These are phyloP conservation scores for Blastocystis hominis DNA, from an alignment of 352 stramenopile species.

Conservation along the genomic window DNA sequence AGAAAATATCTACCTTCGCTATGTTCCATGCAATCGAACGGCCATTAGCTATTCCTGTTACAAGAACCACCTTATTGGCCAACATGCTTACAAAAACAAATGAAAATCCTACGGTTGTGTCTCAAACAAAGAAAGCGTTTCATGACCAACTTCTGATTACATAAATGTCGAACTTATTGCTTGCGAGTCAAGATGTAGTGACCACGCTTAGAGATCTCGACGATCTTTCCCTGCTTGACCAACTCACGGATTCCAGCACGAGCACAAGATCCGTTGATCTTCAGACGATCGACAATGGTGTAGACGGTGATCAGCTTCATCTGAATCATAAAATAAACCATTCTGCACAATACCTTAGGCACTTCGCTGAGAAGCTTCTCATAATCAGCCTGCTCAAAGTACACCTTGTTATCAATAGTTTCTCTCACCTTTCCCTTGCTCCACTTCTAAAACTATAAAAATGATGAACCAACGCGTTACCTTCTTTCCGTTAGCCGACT, in stretches of 20 bases:
- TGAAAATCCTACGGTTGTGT: background rate
- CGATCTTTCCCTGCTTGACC: constrained; percentile 55
- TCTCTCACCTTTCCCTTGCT: constrained; percentile 58
- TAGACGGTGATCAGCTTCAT: constrained; percentile 59
- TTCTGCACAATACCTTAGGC: background rate
- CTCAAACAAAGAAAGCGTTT: background rate
- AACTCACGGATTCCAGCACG: constrained; percentile 55
- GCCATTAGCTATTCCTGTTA: background rate
- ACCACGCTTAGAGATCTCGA: constrained; percentile 47
- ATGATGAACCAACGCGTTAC: background rate
- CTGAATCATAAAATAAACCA: background rate
- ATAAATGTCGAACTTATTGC: background rate
- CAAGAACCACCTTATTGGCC: constrained; percentile 22
- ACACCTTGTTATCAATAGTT: constrained; percentile 57
- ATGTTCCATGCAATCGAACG: constrained; percentile 30
- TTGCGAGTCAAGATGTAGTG: constrained; percentile 43
- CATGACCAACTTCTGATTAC: background rate
- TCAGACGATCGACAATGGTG: constrained; percentile 57
- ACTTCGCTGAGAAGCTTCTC: constrained; percentile 53
- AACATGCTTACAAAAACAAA: constrained; percentile 33
- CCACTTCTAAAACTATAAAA: constrained; percentile 35
- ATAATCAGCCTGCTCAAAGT: constrained; percentile 51
- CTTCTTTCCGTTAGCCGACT: constrained; percentile 55
- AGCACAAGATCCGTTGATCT: constrained; percentile 56
- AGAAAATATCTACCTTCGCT: background rate